Base-by-base conservation (phyloP, 139 green algal species). In the Chlamydomonas applanata region DNA sequence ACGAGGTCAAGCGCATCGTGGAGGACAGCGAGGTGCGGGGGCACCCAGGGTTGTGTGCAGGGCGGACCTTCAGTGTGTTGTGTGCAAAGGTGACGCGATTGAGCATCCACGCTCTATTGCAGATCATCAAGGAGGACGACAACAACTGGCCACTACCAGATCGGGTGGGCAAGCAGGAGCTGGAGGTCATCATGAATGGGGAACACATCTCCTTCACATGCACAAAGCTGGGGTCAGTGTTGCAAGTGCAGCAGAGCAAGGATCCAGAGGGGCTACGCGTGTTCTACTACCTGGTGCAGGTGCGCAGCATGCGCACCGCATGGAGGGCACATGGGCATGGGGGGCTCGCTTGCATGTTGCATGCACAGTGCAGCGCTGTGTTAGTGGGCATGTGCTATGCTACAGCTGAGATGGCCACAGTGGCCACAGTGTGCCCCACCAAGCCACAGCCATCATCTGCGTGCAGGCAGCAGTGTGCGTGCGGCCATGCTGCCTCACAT, bases 201-300 rank as follows among this genome's bases (percentile, higher is more conserved):
- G 87, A 98, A 65, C 96, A 99, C 80, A 93, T 98, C 61, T 97
- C 86, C n/a, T 99, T 99, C 83, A 90, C 87, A 20, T 98, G 93
- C 65, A 95, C 94, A 24, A 98, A 99, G 87, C 90, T 99, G 69
- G 96, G 95, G 4, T 96, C 88, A 20, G 84, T 99, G 40, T 76
- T 97, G 36, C 94, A 99, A 74, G 95, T 99, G 45, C 91, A 97
- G 76, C 87, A 91, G 65, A 97, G 90, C 85, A 95, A 98, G 71
- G 96, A 99, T 82, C 94, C 96, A 24, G 95, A 99, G 61, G 96
- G 96, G 11, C 83, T 99, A 27, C 74, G 92, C 3, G 87, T 95
- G 4, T 99, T 99, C 79, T 99, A 99, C 86, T 99, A 99, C 82
- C 79, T 99, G 16, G 94, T 98, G 30, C 94, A 97, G 90, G 91